Conservation (phyloP, 2,329 filamentous ascomycete species). For the Leptographium galeiforme region DNA sequence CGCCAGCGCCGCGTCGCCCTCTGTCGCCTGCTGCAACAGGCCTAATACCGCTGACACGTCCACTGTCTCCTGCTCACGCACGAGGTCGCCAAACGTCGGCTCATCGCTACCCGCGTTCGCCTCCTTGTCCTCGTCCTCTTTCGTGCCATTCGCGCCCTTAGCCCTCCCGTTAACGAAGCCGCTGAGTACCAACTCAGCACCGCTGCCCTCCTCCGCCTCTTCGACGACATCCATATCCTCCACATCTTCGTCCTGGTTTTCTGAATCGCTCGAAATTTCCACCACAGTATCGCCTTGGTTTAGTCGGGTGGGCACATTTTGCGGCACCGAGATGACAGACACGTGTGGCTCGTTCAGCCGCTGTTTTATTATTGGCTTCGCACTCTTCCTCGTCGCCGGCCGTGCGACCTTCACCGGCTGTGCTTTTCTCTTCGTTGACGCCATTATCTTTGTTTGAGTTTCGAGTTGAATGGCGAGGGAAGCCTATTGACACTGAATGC, state of each 20-base stretch:
- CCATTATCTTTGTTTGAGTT: conserved; percentile 14
- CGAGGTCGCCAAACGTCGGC: conserved; percentile 64
- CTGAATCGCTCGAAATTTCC: conserved; percentile 44
- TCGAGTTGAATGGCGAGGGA: no score
- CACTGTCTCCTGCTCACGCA: conserved; percentile 60
- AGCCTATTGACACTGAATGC: background rate
- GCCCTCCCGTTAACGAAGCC: background rate
- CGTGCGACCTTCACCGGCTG: conserved; percentile 38
- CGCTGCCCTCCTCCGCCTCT: background rate
- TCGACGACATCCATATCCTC: background rate
- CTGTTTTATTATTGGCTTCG: conserved; percentile 34
- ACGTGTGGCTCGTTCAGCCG: conserved; percentile 46
- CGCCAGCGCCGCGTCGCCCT: background rate
- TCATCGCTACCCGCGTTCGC: conserved; percentile 29
- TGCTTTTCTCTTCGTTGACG: conserved; percentile 50
- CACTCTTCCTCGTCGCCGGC: conserved; percentile 39
- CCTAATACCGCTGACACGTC: conserved; percentile 56
- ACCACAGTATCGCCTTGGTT: conserved; percentile 23
- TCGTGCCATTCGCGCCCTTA: background rate
- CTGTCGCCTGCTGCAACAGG: conserved; percentile 9
- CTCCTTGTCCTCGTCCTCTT: background rate
- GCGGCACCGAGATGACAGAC: conserved; percentile 27
- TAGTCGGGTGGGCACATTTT: conserved; percentile 16
- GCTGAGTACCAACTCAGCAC: background rate
- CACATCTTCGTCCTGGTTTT: conserved; percentile 6